Base-by-base conservation (phyloP, 2,329 filamentous ascomycete genomes). In the Colletotrichum sp. region DNA sequence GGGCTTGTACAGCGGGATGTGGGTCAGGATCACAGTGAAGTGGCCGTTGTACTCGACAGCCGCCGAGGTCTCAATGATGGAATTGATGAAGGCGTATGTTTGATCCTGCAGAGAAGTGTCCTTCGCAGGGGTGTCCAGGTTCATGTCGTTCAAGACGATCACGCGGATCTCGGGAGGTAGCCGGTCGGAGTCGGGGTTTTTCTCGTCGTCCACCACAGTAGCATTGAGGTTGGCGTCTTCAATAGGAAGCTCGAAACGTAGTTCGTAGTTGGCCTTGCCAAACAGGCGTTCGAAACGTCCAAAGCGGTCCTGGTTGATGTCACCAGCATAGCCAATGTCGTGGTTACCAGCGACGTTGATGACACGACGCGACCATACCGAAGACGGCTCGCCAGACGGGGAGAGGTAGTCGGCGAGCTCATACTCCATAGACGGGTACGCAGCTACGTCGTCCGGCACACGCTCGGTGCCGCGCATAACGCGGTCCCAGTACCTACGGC, bases 331-430 rank as follows among this genome's bases (percentile, higher is more conserved):
- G 39, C 97, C 97, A 81, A 99, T 93, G 84, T 99, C 97, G 83
- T 99, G 97, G 82, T 99, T 99, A 2, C 97, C 97, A 1, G 93
- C 96, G 30, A 99, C 92, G 79, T 98, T 98, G 83, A 99, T 95
- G 78, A 98, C 89, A 71, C 94, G 91, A 55, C 88, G 90, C n/a
- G 89, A 85, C 97, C 97, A 99, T 8, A 87, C 86, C 6, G 52
- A 6, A 13, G 75, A 76, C n/a, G 66, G 72, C 65, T 88, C 83
- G 9, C 87, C 81, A 7, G 83, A 83, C 1, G 83, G 85, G 52
- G 88, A 87, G 6, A 92, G 82, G 26, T 89, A 84, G 5, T 89
- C 90, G 0, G 89, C 83, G 7, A 91, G 79, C 2, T 88, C 86
- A 80, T 92, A 89, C 52, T 90, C 87, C 7, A 85, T 81, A 6